These are phyloP conservation scores for Trypanosoma scelopori DNA, from an alignment of 208 protist species.

Conservation along the genomic window DNA sequence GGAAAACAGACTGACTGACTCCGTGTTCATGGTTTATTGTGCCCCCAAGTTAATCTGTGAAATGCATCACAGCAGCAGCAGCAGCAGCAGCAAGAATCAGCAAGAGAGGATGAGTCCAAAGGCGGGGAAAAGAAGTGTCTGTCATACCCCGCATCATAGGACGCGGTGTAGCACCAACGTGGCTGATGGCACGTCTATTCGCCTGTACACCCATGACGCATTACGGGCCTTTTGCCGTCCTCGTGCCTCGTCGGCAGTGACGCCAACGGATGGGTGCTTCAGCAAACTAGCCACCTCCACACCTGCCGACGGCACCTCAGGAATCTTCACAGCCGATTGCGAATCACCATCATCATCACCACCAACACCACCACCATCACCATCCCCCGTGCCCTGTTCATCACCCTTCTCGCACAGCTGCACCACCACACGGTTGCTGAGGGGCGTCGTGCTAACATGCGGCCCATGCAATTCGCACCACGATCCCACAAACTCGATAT, in stretches of 20 bases:
- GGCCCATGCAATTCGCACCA: conserved; percentile 41
- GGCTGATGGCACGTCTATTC: conserved; percentile 46
- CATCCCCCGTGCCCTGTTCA: not conserved
- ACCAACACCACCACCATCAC: too few species aligned
- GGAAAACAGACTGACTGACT: too few species aligned
- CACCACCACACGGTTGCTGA: conserved; percentile 42
- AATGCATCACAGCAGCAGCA: not conserved
- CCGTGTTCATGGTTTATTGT: too few species aligned
- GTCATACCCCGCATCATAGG: conserved; percentile 9
- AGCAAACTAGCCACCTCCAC: conserved; percentile 61
- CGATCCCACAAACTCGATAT: conserved; percentile 59
- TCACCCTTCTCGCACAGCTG: conserved; percentile 30
- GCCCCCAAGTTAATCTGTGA: too few species aligned
- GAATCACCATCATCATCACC: not conserved
- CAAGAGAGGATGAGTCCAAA: not conserved
- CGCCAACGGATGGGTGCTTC: conserved; percentile 46
- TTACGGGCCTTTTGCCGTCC: conserved; percentile 22
- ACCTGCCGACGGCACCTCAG: not conserved
- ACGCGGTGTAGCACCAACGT: conserved; percentile 33
- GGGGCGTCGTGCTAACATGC: not conserved
- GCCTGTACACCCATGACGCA: conserved; percentile 42
- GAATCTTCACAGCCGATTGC: not conserved
- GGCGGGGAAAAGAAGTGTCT: not conserved
- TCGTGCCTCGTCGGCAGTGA: conserved; percentile 68
- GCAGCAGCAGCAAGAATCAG: not conserved